These are phyloP conservation scores for Solanum habrochaites DNA, from an alignment of 257 asterid genomes.

Conservation along the genomic window DNA sequence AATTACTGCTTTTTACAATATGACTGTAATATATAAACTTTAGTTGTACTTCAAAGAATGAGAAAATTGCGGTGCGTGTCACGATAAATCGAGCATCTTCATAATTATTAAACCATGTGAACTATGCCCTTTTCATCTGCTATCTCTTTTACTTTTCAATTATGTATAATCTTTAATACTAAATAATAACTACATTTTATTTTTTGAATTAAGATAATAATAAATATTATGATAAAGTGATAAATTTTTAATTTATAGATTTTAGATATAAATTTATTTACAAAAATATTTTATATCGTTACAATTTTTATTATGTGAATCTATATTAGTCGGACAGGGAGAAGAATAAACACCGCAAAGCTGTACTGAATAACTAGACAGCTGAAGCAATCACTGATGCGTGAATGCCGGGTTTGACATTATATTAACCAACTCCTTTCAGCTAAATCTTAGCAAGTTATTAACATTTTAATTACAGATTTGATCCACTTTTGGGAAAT, in stretches of 20 bases:
- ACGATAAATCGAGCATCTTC: not conserved
- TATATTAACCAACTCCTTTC: not conserved
- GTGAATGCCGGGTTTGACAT: not conserved
- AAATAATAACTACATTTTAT: not conserved
- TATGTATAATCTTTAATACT: not conserved
- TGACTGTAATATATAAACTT: not conserved
- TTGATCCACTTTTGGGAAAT: not conserved
- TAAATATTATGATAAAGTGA: not conserved
- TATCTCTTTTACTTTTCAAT: not conserved
- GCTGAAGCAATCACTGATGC: not conserved
- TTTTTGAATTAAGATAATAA: not conserved
- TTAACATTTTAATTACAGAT: not conserved
- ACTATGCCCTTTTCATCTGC: not conserved
- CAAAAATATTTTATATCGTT: accelerated
- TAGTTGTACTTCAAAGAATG: not conserved
- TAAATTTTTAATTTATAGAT: not conserved
- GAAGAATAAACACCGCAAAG: not conserved
- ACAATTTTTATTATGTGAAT: not conserved
- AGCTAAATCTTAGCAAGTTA: not conserved
- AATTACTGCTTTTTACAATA: not conserved
- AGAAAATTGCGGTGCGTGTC: slow-evolving; percentile 2
- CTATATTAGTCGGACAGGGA: accelerated
- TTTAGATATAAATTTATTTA: not conserved
- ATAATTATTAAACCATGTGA: not conserved
- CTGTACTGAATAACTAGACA: not conserved